Conservation (phyloP, 2,329 filamentous ascomycete genomes). For the Fusarium sp. region DNA sequence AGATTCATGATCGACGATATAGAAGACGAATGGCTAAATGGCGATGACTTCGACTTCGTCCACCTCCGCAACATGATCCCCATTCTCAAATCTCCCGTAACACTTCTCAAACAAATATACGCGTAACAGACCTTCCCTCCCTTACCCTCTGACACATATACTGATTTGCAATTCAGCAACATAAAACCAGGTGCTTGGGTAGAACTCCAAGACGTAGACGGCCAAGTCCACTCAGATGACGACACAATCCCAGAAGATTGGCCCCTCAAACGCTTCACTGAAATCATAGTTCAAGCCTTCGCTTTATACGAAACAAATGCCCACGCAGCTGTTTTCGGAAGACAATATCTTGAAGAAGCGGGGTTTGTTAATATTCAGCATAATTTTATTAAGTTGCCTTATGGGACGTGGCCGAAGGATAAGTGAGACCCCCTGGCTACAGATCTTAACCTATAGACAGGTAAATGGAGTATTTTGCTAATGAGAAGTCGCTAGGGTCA, state of each 20-base stretch:
- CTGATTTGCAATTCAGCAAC: too few species aligned
- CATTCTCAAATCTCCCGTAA: constrained; percentile 51
- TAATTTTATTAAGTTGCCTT: constrained; percentile 56
- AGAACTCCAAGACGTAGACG: constrained; percentile 60
- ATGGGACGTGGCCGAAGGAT: constrained; percentile 61
- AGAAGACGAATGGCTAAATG: constrained; percentile 59
- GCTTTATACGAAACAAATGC: constrained; percentile 53
- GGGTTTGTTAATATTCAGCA: constrained; percentile 57
- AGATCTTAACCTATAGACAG: too few species aligned
- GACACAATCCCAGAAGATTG: constrained; percentile 50
- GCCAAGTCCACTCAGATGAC: constrained; percentile 54
- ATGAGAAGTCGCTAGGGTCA: constrained; percentile 47
- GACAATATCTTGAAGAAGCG: constrained; percentile 52
- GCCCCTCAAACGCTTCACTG: constrained; percentile 52
- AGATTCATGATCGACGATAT: constrained; percentile 54
- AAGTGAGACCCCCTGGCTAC: constrained; percentile 39
- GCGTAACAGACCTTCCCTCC: constrained; percentile 51
- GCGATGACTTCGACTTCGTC: constrained; percentile 67
- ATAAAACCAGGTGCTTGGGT: constrained; percentile 60
- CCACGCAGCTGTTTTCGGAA: constrained; percentile 54
- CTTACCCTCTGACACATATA: too few species aligned
- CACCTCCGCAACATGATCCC: constrained; percentile 68
- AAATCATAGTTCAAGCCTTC: constrained; percentile 53
- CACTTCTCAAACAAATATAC: constrained; percentile 48
- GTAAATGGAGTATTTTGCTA: accelerated